Evolutionary conservation across 1,284 basidiomycete genomes (phyloP).

Genomic region (Hymenochaete sp.): DNA sequence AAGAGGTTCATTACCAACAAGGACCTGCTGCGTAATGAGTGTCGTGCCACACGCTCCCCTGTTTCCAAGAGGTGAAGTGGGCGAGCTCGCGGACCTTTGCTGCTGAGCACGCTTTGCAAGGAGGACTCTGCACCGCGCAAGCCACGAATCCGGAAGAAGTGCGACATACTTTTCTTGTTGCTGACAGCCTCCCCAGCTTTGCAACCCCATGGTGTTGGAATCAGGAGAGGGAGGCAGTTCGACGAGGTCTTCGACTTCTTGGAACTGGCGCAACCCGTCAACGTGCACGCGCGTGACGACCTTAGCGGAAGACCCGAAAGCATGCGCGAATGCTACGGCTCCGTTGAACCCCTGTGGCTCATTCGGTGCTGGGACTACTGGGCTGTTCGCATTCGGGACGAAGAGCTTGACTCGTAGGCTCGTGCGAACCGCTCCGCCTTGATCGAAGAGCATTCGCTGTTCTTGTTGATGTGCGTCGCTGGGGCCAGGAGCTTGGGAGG

Average conservation of each 20-base stretch:
- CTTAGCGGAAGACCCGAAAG: slow-evolving; percentile 43
- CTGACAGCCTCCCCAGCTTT: slow-evolving; percentile 16
- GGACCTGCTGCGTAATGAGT: slow-evolving; percentile 57
- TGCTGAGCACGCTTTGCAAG: too few species aligned
- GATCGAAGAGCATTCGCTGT: too few species aligned
- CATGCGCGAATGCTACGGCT: slow-evolving; percentile 43
- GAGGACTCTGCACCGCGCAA: slow-evolving; percentile 54
- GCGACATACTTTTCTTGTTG: slow-evolving; percentile 30
- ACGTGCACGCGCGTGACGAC: slow-evolving; percentile 54
- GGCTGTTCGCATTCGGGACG: slow-evolving; percentile 36
- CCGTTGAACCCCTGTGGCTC: slow-evolving; percentile 51
- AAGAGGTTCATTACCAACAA: slow-evolving; percentile 51
- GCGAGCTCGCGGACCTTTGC: too few species aligned
- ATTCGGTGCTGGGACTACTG: too few species aligned
- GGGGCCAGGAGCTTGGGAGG: slow-evolving; percentile 22
- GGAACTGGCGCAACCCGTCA: slow-evolving; percentile 38
- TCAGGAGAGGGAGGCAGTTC: too few species aligned
- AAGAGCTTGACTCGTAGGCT: slow-evolving; percentile 42
- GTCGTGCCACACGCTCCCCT: too few species aligned
- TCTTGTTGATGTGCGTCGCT: slow-evolving; percentile 3
- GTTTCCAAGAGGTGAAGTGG: too few species aligned
- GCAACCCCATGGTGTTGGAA: slow-evolving; percentile 24
- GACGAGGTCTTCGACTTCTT: slow-evolving; percentile 44
- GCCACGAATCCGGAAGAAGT: slow-evolving; percentile 50
- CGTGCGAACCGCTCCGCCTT: too few species aligned